A percentile compares a stretch with the other conserved stretches of the same genome.
These are phyloP conservation scores for Amphicarpaea edgeworthii DNA, from an alignment of 306 rosid genomes.

Conservation along the genomic window DNA sequence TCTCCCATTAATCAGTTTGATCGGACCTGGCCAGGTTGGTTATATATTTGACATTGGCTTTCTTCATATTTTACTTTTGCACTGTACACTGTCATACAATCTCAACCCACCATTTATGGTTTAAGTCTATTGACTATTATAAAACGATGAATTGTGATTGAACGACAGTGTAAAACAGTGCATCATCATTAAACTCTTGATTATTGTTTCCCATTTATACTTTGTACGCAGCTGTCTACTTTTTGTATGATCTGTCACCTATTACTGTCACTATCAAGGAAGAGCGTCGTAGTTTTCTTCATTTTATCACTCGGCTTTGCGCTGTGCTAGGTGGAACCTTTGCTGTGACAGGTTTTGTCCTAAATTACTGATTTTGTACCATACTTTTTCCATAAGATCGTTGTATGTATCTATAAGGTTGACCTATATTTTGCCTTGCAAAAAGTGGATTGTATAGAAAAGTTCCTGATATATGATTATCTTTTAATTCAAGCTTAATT, in stretches of 20 bases:
- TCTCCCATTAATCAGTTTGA: conserved; percentile 82
- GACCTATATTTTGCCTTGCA: not conserved
- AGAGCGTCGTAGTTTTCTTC: conserved; percentile 97
- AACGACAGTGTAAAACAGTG: too few relatives aligned
- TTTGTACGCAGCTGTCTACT: conserved; percentile 88
- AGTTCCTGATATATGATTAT: not conserved
- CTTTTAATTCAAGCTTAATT: conserved; percentile 29
- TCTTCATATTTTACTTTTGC: conserved; percentile 26
- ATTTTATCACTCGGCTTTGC: conserved; percentile 94
- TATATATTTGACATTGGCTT: conserved; percentile 37
- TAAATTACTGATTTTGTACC: not conserved
- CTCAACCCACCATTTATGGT: too few relatives aligned
- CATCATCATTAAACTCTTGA: too few relatives aligned
- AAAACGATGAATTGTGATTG: too few relatives aligned
- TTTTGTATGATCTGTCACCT: conserved; percentile 96
- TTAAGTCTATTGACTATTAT: too few relatives aligned
- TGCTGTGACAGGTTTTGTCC: conserved; percentile 84
- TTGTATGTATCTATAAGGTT: not conserved
- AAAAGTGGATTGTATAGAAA: not conserved
- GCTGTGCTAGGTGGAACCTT: conserved; percentile 98
- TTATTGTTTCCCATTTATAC: conserved; percentile 30
- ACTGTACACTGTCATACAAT: too few relatives aligned
- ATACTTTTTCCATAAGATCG: conserved; percentile 17
- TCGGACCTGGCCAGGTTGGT: conserved; percentile 93
- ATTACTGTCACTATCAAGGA: conserved; percentile 96